Conservation (phyloP, 139 green algal species). For the Chlorella ohadii region DNA sequence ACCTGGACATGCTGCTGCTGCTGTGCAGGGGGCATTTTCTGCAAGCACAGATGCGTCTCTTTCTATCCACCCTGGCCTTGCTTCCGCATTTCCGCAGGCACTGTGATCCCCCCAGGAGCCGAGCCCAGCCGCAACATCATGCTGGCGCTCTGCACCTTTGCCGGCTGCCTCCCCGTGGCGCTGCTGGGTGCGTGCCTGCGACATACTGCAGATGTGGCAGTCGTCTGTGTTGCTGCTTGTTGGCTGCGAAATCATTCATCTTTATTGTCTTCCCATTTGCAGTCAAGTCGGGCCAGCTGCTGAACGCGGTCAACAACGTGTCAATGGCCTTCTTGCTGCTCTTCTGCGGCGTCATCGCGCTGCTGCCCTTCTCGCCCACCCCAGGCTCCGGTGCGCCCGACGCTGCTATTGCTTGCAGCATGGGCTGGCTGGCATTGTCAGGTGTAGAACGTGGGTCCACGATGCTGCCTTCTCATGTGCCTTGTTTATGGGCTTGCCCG, state of each 20-base stretch:
- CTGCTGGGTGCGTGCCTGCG: conserved; percentile 62
- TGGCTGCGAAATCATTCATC: too few species aligned
- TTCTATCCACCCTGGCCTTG: background rate
- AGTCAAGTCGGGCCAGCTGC: conserved; percentile 42
- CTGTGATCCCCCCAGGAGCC: conserved; percentile 80
- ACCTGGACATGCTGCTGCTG: background rate
- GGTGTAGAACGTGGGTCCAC: too few species aligned
- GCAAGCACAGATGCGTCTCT: too few species aligned
- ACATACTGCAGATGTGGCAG: too few species aligned
- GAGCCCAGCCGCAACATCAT: conserved; percentile 77
- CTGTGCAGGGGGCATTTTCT: too few species aligned
- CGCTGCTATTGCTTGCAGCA: background rate
- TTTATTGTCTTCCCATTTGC: too few species aligned
- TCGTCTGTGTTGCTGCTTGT: too few species aligned
- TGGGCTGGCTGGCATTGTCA: too few species aligned
- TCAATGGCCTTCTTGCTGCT: conserved; percentile 76
- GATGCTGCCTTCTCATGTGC: too few species aligned
- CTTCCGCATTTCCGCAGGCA: conserved; percentile 49
- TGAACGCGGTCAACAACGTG: conserved; percentile 66
- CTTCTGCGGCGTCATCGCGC: conserved; percentile 66
- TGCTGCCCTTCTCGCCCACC: conserved; percentile 46
- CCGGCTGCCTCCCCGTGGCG: conserved; percentile 71
- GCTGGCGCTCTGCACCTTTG: conserved; percentile 67
- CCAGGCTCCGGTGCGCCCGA: background rate
- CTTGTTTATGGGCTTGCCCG: too few species aligned